Percentiles rank a stretch among this genome's conserved stretches.
These are phyloP conservation scores for Ambrosia trifida DNA, from an alignment of 129 eudicot genomes.

Conservation along the genomic window DNA sequence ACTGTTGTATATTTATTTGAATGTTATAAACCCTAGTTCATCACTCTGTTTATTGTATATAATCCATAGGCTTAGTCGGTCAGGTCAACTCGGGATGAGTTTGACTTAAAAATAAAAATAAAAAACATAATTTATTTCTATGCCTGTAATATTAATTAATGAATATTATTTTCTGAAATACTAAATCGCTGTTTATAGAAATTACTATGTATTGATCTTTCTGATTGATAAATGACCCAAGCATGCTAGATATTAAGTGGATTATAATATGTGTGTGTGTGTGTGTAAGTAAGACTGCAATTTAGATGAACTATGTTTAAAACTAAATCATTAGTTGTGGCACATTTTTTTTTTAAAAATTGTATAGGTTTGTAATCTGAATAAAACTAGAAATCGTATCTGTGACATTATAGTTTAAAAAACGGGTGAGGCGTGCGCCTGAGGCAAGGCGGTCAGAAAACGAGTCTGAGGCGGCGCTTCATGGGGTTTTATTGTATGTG, in stretches of 20 bases:
- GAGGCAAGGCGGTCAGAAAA: too few relatives aligned
- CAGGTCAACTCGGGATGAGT: too few relatives aligned
- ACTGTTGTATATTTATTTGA: slow-evolving; percentile 2
- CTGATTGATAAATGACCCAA: neutral
- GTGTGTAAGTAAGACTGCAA: neutral
- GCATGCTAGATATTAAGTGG: neutral
- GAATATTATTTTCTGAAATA: too few relatives aligned
- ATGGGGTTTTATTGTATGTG: too few relatives aligned
- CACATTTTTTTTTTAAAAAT: too few relatives aligned
- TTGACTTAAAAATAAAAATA: too few relatives aligned
- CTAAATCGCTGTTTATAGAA: neutral
- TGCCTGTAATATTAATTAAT: too few relatives aligned
- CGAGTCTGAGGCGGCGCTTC: too few relatives aligned
- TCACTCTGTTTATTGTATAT: too few relatives aligned
- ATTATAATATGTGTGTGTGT: neutral
- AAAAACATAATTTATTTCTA: too few relatives aligned
- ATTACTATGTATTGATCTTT: neutral
- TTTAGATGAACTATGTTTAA: neutral
- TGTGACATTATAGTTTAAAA: neutral
- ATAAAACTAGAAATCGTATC: slow-evolving; percentile 1
- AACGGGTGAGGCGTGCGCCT: too few relatives aligned
- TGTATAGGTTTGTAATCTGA: neutral
- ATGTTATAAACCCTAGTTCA: neutral
- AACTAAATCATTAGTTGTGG: slow-evolving; percentile 10
- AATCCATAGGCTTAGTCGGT: too few relatives aligned